Evolutionary conservation across 495 filamentous ascomycete species (phyloP).

Genomic region (Immersiella caudata): DNA sequence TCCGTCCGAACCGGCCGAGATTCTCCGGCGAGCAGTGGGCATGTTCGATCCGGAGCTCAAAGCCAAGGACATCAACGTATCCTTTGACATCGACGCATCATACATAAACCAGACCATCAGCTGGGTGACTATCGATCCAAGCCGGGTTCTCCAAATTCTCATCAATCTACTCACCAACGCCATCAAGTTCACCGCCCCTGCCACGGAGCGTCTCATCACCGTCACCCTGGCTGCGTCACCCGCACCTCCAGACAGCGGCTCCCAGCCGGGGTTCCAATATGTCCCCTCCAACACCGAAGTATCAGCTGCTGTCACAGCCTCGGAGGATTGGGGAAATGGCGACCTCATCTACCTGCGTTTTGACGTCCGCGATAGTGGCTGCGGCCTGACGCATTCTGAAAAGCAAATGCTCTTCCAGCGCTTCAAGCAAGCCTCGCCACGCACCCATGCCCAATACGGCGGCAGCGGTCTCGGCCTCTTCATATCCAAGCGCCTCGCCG

Average conservation of each 20-base stretch:
- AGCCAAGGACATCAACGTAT: slow-evolving; percentile 61
- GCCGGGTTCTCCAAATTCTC: slow-evolving; percentile 66
- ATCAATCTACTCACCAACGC: slow-evolving; percentile 68
- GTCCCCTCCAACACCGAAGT: slow-evolving; percentile 45
- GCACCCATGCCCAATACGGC: slow-evolving; percentile 70
- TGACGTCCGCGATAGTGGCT: slow-evolving; percentile 69
- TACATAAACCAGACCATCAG: slow-evolving; percentile 55
- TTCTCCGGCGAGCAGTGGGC: slow-evolving; percentile 59
- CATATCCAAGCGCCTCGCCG: slow-evolving; percentile 68
- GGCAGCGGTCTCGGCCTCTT: slow-evolving; percentile 75
- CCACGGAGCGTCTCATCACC: slow-evolving; percentile 52
- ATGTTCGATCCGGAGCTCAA: slow-evolving; percentile 70
- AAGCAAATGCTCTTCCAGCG: slow-evolving; percentile 69
- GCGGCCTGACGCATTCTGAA: slow-evolving; percentile 63
- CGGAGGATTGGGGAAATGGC: slow-evolving; percentile 20
- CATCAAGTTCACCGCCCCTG: slow-evolving; percentile 68
- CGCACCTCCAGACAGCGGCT: slow-evolving; percentile 47
- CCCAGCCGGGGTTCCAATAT: slow-evolving; percentile 44
- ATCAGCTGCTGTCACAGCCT: slow-evolving; percentile 39
- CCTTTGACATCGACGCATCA: slow-evolving; percentile 57
- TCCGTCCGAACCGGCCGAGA: slow-evolving; percentile 58
- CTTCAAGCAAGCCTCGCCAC: slow-evolving; percentile 70
- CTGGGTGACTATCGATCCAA: slow-evolving; percentile 69
- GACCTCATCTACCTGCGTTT: slow-evolving; percentile 49
- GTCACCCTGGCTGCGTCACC: slow-evolving; percentile 61